Evolutionary conservation across 805 yeast species (phyloP).

Genomic region (Suhomyces kilbournensis): DNA sequence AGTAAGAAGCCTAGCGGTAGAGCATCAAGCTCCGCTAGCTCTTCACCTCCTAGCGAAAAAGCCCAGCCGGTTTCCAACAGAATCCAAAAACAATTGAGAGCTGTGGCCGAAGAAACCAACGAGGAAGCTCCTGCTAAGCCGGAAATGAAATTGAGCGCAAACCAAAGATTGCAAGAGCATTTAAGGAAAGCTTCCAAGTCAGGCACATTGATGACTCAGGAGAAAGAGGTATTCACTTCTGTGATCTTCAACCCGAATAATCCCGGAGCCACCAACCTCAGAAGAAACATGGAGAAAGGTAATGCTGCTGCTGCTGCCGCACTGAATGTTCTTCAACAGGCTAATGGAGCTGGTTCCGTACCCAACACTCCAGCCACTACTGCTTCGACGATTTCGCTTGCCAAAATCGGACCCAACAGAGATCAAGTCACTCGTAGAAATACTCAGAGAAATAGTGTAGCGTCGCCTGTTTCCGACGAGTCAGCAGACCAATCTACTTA

Average conservation of each 20-base stretch:
- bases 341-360: neutral
- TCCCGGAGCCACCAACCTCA: slow-evolving; percentile 22
- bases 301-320: neutral
- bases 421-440: slow-evolving; percentile 27
- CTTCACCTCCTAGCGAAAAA: neutral
- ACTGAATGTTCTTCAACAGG: neutral
- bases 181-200: slow-evolving; percentile 35
- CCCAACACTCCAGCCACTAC: neutral
- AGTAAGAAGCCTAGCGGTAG: slow-evolving; percentile 13
- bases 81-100: slow-evolving; percentile 13
- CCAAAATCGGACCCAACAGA: slow-evolving; percentile 11
- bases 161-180: slow-evolving; percentile 39
- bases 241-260: slow-evolving; percentile 41
- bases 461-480: slow-evolving; percentile 7
- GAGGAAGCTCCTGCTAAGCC: neutral
- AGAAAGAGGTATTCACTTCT: slow-evolving; percentile 31
- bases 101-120: slow-evolving; percentile 19
- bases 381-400: neutral
- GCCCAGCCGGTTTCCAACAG: slow-evolving; percentile 8
- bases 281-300: slow-evolving; percentile 2
- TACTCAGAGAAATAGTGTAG: slow-evolving; percentile 29
- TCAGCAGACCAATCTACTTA: neutral
- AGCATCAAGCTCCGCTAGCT: slow-evolving; percentile 1
- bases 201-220: slow-evolving; percentile 38
- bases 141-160: slow-evolving; percentile 27